Conservation (phyloP, 257 asterid genomes). For the Solanum ahanhuiri region DNA sequence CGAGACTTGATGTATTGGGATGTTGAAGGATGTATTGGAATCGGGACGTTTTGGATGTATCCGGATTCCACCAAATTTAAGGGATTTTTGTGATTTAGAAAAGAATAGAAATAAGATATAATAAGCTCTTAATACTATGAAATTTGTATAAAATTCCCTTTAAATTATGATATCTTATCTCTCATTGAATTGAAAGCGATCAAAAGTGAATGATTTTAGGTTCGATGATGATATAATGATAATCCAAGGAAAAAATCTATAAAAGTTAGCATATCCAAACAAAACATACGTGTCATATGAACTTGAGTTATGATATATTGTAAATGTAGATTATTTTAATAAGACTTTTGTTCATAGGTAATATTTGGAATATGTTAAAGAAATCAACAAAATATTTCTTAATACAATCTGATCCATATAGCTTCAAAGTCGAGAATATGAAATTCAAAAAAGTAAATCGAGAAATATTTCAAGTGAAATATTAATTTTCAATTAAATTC, state of each 20-base stretch:
- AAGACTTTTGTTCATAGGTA: neutral
- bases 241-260: neutral
- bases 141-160: too few relatives aligned
- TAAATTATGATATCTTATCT: neutral
- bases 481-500: neutral
- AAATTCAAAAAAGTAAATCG: neutral
- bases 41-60: too few relatives aligned
- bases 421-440: neutral
- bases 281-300: neutral
- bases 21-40: too few relatives aligned
- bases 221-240: neutral
- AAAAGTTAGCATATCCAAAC: neutral
- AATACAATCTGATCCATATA: neutral
- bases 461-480: neutral
- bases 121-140: too few relatives aligned
- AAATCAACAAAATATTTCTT: neutral
- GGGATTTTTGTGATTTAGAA: too few relatives aligned
- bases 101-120: too few relatives aligned
- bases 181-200: neutral
- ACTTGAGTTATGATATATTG: neutral
- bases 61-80: neutral
- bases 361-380: neutral
- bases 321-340: neutral
- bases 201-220: neutral
- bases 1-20: too few relatives aligned